Percentiles rank a stretch among this genome's conserved stretches.
Evolutionary conservation across 2,329 filamentous ascomycete species (phyloP).

Genomic region (Biscogniauxia mediterranea): DNA sequence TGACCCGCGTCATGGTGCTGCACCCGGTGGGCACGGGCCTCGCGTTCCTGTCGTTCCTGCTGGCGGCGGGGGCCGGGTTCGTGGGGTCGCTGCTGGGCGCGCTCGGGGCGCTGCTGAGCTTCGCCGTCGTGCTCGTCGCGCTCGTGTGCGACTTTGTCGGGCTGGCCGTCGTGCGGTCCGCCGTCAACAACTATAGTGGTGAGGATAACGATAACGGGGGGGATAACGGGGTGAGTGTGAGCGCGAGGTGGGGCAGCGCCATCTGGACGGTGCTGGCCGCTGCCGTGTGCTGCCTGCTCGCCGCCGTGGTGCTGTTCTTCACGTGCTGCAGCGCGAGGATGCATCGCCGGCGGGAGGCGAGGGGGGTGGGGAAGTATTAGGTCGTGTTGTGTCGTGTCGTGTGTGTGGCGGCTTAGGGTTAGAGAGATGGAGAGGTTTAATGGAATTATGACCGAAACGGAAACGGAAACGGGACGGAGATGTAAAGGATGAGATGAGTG

Average conservation of each 20-base stretch:
- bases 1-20: conserved; percentile 47
- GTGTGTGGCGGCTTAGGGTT: too few relatives aligned
- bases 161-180: conserved; percentile 37
- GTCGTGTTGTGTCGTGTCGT: too few relatives aligned
- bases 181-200: too few relatives aligned
- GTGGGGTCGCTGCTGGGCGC: conserved; percentile 41
- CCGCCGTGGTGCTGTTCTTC: conserved; percentile 56
- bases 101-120: conserved; percentile 38
- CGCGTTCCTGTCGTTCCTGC: conserved; percentile 46
- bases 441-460: too few relatives aligned
- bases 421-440: too few relatives aligned
- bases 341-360: conserved; percentile 36
- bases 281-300: conserved; percentile 54
- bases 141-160: conserved; percentile 44
- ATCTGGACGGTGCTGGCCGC: conserved; percentile 60
- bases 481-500: too few relatives aligned
- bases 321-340: conserved; percentile 57
- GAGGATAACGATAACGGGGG: conserved; percentile 17
- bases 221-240: conserved; percentile 13
- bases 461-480: too few relatives aligned
- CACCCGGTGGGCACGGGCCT: conserved; percentile 30
- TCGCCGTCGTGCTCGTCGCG: conserved; percentile 41
- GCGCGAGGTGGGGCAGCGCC: conserved; percentile 51
- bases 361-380: not conserved
- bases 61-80: conserved; percentile 42